Evolutionary conservation across 441 rosid species (phyloP), one percentile per base, ranked within the genome.

Genomic region (Jatropha multifida): DNA sequence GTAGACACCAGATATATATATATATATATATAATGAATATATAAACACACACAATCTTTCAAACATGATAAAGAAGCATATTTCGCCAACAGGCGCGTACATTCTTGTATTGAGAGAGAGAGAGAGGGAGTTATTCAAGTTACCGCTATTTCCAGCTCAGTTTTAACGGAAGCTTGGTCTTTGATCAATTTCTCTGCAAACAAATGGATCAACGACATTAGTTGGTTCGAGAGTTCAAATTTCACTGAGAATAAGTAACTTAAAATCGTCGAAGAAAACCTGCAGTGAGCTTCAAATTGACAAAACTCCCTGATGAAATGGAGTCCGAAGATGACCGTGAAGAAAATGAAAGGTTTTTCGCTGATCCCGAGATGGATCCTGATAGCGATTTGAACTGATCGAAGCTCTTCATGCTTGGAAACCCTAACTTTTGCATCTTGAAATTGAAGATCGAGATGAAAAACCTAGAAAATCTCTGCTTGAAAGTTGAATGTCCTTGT

Each of bases 61-160:
- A n/a, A 55, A 55, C 59, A 18, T 20, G 3, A 12, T 55, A 0
- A 11, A 12, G 17, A 68, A 4, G 4, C n/a, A 9, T 55, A 27
- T n/a, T 4, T 65, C 18, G 7, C 41, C 2, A 10, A 55, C 12
- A 0, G 13, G 52, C 56, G n/a, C 42, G 8, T 20, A 10, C 20
- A 49, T 20, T 48, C 14, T 51, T 14, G 18, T 26, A 37, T 8
- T 72, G 60, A 59, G 1, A 23, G 49, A 54, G 49, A 78, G 32
- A 32, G 1, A 46, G 44, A 58, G 68, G 56, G 26, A 48, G 27
- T 37, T 23, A 60, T 55, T 26, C 51, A 62, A 40, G 76, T 26
- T 89, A 95, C 98, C 93, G 96, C 96, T 87, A 92, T 73, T 72
- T 93, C 98, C 48, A 95, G 92, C 74, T 91, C 94, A 5, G 91